Conservation (phyloP, 257 asterid genomes). For the Solanum lignicaule region DNA sequence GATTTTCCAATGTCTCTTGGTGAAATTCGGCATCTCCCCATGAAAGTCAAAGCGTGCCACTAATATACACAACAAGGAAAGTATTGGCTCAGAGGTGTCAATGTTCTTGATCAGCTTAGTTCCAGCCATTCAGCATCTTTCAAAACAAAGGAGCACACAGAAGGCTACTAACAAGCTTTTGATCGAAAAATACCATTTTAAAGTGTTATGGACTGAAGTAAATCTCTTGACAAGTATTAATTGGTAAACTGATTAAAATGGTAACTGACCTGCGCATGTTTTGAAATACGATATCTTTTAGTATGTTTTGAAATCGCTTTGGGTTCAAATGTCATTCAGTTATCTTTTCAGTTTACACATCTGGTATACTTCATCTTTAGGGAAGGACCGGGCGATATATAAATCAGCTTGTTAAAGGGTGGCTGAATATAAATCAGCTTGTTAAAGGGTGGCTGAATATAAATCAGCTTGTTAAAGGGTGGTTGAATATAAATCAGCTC, state of each 20-base stretch:
- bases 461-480: too few species aligned
- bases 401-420: too few species aligned
- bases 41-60: constrained; percentile 92
- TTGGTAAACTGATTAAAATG: neutral
- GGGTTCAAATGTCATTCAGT: too few species aligned
- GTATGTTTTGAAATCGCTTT: too few species aligned
- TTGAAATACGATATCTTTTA: too few species aligned
- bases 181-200: neutral
- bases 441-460: too few species aligned
- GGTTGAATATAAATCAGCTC: too few species aligned
- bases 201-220: neutral
- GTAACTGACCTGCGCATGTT: neutral
- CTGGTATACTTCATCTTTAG: too few species aligned
- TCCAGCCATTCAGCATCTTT: neutral
- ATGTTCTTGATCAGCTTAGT: neutral
- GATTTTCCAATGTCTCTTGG: constrained; percentile 83
- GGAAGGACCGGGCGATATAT: too few species aligned
- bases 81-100: neutral
- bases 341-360: too few species aligned
- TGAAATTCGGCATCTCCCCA: constrained; percentile 85
- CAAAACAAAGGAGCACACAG: neutral
- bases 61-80: constrained; percentile 9
- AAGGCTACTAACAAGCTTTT: neutral
- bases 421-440: too few species aligned
- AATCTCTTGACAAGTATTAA: neutral